Percentiles rank a stretch among this genome's conserved stretches.
phyloP scores from a whole-genome alignment of 1,284 basidiomycete genomes.

The Tranzscheliella williamsii region DNA sequence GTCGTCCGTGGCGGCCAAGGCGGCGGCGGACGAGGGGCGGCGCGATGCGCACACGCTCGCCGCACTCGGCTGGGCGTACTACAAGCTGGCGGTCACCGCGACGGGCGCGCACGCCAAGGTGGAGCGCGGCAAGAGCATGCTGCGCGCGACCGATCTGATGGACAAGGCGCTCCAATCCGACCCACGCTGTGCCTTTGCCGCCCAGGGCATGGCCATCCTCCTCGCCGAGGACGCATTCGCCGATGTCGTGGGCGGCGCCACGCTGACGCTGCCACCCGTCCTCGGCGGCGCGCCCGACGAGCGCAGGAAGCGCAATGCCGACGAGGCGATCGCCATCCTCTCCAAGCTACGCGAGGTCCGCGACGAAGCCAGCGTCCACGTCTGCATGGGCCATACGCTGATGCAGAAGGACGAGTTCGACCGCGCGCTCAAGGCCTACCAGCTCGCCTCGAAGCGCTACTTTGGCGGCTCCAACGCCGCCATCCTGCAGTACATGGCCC shows the following conservation, averaged over 20 bases:
- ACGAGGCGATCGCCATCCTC: slow-evolving; percentile 53
- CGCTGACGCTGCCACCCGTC: slow-evolving; percentile 10
- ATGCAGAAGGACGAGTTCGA: slow-evolving; percentile 57
- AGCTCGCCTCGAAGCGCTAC: slow-evolving; percentile 49
- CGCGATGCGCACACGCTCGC: slow-evolving; percentile 53
- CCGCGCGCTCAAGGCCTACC: slow-evolving; percentile 55
- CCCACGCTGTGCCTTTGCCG: slow-evolving; percentile 52
- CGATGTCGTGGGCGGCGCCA: slow-evolving; percentile 29
- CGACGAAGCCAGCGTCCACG: slow-evolving; percentile 56
- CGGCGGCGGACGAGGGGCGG: slow-evolving; percentile 42
- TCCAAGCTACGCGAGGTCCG: slow-evolving; percentile 57
- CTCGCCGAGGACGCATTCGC: slow-evolving; percentile 55
- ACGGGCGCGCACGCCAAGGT: slow-evolving; percentile 43
- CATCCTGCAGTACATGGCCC: slow-evolving; percentile 53
- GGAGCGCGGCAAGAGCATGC: slow-evolving; percentile 51
- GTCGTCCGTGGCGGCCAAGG: slow-evolving; percentile 38
- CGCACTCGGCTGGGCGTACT: slow-evolving; percentile 58
- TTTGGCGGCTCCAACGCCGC: slow-evolving; percentile 27
- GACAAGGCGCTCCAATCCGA: slow-evolving; percentile 54
- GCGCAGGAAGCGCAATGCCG: slow-evolving; percentile 45
- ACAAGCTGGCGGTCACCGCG: slow-evolving; percentile 51
- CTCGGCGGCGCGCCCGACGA: slow-evolving; percentile 36
- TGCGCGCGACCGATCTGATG: slow-evolving; percentile 56
- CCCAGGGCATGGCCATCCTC: slow-evolving; percentile 58
- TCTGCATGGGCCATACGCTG: slow-evolving; percentile 59